Base-by-base conservation (phyloP, 352 stramenopile species). In the Globisporangium carolinianum region DNA sequence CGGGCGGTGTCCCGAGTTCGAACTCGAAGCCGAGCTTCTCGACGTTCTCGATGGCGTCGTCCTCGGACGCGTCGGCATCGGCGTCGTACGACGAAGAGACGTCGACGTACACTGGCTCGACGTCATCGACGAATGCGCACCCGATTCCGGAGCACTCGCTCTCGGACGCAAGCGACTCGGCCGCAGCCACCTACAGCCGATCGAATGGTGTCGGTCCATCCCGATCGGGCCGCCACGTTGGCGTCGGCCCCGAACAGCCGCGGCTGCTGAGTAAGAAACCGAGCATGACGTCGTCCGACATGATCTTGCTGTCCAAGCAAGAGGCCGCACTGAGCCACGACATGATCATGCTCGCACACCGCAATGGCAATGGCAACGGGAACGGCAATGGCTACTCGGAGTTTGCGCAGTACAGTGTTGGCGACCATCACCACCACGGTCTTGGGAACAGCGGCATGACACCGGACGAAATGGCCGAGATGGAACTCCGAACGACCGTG, bases 401-500 rank as follows among this genome's bases (percentile, higher is more conserved):
- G 61, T 73, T 76, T 47, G 73, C 66, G 47, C 61, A 78, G 59
- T 79, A 83, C 60, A 47, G 38, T 12, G 45, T 18, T 9, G 51
- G 17, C 4, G 39, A 47, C 38, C 51, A 55, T 35, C 32, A 24
- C 15, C 5, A 6, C n/a, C 36, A 37, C 18, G 24, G 24, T 0
- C 15, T 62, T 62, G 73, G 80, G 61, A 42, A 76, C 65, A 55
- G 67, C 65, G 62, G 69, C 51, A 63, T 85, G 6, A 81, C 73
- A 1, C 65, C 79, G 2, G 72, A 77, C 6, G 75, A 89, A 47
- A 70, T 88, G 43, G 75, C 69, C 0, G 67, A 71, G 50, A 65
- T 87, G 43, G 81, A 89, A 57, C 78, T 82, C 38, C 67, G 77
- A 14, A 73, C 82, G 32, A 89, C 83, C 4, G 71, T 93, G 39